Conservation (phyloP, 2,329 filamentous ascomycete genomes). For the Colletotrichum siamense region DNA sequence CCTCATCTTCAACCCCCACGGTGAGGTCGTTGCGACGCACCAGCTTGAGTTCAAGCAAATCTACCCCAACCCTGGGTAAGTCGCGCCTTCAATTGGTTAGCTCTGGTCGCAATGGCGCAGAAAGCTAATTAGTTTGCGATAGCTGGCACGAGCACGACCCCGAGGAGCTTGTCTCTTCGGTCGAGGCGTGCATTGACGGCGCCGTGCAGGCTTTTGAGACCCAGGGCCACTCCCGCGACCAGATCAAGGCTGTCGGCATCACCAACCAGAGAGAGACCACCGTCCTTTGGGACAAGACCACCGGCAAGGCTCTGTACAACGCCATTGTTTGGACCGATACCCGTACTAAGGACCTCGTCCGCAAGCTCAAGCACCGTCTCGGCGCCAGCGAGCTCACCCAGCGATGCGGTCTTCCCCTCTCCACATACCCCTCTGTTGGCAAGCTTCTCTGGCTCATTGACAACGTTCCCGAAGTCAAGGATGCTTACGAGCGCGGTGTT, state of each 20-base stretch:
- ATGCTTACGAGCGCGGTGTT: conserved; percentile 73
- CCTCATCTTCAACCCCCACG: conserved; percentile 75
- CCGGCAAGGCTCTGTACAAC: conserved; percentile 78
- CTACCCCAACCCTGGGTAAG: conserved; percentile 77
- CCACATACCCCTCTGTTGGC: conserved; percentile 81
- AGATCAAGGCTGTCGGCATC: conserved; percentile 79
- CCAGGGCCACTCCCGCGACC: conserved; percentile 67
- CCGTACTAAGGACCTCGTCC: conserved; percentile 73
- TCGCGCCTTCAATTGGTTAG: not conserved
- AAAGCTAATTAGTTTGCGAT: conserved; percentile 11
- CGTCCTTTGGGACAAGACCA: conserved; percentile 79
- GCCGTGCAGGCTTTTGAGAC: conserved; percentile 73
- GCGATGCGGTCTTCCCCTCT: conserved; percentile 78
- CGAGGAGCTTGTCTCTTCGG: conserved; percentile 73
- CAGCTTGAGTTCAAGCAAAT: conserved; percentile 79
- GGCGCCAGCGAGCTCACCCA: conserved; percentile 71
- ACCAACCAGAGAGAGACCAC: conserved; percentile 87
- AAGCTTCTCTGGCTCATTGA: conserved; percentile 81
- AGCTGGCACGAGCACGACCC: conserved; percentile 90
- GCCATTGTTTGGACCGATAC: conserved; percentile 89
- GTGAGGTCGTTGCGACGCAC: conserved; percentile 73
- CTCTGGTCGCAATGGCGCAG: not conserved
- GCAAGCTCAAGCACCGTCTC: conserved; percentile 70
- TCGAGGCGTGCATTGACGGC: conserved; percentile 77
- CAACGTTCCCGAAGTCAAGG: conserved; percentile 69